Evolutionary conservation across 208 protist genomes (phyloP).

Genomic region (Leishmania tarentolae): DNA sequence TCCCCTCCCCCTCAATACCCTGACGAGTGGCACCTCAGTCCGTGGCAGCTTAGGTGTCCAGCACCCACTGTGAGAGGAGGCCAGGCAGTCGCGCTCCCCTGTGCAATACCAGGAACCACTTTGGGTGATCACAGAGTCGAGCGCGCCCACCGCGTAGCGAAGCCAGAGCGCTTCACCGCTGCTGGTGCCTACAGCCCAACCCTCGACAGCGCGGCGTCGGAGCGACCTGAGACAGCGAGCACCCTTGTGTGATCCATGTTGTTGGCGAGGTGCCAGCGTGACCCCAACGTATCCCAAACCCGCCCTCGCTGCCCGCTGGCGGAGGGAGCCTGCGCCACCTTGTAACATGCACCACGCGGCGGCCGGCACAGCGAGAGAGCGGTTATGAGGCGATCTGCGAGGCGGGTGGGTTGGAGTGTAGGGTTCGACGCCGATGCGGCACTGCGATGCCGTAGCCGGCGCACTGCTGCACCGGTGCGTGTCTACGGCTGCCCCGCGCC

Average conservation of each 20-base stretch:
- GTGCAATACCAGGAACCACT: too few species aligned
- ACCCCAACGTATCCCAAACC: background rate
- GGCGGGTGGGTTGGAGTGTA: background rate
- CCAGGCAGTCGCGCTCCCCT: too few species aligned
- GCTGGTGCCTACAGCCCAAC: background rate
- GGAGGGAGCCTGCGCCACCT: too few species aligned
- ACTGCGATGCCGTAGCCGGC: background rate
- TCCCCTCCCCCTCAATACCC: too few species aligned
- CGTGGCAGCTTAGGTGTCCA: too few species aligned
- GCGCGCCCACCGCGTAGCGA: too few species aligned
- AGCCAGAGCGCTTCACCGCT: background rate
- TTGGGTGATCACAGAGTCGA: too few species aligned
- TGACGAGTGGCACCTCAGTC: too few species aligned
- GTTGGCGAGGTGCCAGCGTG: background rate
- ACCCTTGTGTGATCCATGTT: background rate
- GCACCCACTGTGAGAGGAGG: too few species aligned
- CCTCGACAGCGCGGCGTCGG: background rate
- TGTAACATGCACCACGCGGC: too few species aligned
- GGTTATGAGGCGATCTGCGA: too few species aligned
- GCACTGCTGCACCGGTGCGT: background rate
- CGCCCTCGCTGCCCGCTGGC: background rate
- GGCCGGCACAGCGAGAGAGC: too few species aligned
- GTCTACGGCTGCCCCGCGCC: background rate
- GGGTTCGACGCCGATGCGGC: background rate
- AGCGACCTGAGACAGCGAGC: background rate